Conservation (phyloP, 2,329 filamentous ascomycete genomes). For the Huntiella omanensis region DNA sequence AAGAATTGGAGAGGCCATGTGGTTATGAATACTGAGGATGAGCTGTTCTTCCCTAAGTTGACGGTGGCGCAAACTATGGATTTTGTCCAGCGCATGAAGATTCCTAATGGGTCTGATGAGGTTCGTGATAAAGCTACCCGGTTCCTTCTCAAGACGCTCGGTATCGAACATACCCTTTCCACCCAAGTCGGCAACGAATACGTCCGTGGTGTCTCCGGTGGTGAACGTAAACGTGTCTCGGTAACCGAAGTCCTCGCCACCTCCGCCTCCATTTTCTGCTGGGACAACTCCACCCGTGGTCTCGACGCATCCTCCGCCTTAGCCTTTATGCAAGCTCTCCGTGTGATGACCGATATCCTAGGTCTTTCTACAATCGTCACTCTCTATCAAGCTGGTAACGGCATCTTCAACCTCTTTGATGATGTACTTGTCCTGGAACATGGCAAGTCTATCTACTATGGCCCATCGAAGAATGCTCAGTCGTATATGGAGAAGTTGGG, state of each 20-base stretch:
- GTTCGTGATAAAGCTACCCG: constrained; percentile 27
- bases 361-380: constrained; percentile 9
- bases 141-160: constrained; percentile 42
- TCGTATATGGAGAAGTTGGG: constrained; percentile 53
- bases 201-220: constrained; percentile 42
- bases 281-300: constrained; percentile 11
- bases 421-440: constrained; percentile 9
- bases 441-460: constrained; percentile 37
- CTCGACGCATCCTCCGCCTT: constrained; percentile 9
- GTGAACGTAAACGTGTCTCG: constrained; percentile 54
- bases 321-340: constrained; percentile 6
- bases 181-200: constrained; percentile 53
- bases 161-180: constrained; percentile 49
- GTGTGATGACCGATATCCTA: constrained; percentile 6
- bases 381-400: constrained; percentile 9
- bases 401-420: constrained; percentile 7
- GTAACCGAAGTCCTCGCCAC: constrained; percentile 47
- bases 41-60: constrained; percentile 51
- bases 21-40: constrained; percentile 55
- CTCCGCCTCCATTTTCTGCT: constrained; percentile 6
- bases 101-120: constrained; percentile 28
- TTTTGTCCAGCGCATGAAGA: constrained; percentile 46
- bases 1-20: constrained; percentile 37
- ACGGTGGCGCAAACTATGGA: constrained; percentile 51
- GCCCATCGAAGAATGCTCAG: constrained; percentile 41